Evolutionary conservation across 345 rosid genomes (phyloP).

Genomic region (Eucalyptus marginata): DNA sequence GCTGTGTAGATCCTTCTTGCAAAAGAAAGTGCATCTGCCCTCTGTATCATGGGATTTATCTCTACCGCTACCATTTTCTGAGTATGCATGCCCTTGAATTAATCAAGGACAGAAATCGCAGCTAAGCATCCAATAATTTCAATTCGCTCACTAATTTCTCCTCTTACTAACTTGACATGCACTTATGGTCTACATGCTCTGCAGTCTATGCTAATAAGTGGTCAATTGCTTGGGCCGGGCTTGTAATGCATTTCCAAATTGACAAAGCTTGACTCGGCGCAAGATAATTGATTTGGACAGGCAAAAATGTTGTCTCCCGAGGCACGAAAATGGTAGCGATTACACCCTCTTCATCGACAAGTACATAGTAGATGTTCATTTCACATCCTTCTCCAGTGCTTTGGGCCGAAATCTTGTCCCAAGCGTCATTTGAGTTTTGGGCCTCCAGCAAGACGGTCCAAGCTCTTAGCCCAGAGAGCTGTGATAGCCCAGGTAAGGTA

Average conservation of each 20-base stretch:
- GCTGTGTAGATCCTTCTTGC: not conserved
- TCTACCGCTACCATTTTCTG: not conserved
- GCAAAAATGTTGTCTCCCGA: not conserved
- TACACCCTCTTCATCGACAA: not conserved
- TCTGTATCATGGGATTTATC: not conserved
- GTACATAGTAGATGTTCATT: not conserved
- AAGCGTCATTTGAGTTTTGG: not conserved
- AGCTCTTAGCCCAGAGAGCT: not conserved
- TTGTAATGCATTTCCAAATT: not conserved
- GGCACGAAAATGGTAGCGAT: not conserved
- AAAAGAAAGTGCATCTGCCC: not conserved
- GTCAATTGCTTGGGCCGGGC: not conserved
- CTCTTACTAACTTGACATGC: not conserved
- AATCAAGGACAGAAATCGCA: not conserved
- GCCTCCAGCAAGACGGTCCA: not conserved
- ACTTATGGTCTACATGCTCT: not conserved
- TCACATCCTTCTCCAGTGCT: not conserved
- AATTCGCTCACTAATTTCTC: not conserved
- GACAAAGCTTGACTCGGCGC: not conserved
- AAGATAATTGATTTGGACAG: not conserved
- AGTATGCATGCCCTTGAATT: not conserved
- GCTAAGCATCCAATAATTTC: not conserved
- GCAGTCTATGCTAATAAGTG: not conserved
- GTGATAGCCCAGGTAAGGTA: not conserved
- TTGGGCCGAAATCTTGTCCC: not conserved